A percentile compares a stretch with the other conserved stretches of the same genome.
These are phyloP conservation scores for Chrysanthemum makinoi DNA, from an alignment of 129 eudicot genomes.

Conservation along the genomic window DNA sequence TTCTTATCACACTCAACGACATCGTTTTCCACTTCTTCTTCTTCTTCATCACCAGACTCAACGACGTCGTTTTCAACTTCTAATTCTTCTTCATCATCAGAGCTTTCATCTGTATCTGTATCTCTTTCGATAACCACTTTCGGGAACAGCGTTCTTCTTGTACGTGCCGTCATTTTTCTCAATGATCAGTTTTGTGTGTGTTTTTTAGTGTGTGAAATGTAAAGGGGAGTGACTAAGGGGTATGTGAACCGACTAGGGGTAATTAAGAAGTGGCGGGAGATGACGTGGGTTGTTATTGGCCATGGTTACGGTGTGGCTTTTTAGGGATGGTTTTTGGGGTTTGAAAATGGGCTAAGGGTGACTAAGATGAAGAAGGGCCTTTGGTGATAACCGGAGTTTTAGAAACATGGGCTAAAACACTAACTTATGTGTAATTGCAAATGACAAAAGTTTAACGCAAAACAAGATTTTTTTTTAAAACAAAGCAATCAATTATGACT, in stretches of 20 bases:
- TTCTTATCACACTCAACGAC: conserved; percentile 25
- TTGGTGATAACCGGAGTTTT: no score
- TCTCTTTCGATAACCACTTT: conserved; percentile 69
- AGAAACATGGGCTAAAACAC: no score
- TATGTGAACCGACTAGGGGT: conserved; percentile 14
- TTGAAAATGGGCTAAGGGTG: not conserved
- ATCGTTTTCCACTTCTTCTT: conserved; percentile 28
- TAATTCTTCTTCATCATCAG: conserved; percentile 47
- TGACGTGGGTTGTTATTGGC: conserved; percentile 50
- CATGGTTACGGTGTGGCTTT: conserved; percentile 18
- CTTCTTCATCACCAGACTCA: conserved; percentile 25
- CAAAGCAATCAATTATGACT: no score
- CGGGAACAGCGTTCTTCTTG: conserved; percentile 57
- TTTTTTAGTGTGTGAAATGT: not conserved
- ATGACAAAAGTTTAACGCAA: no score
- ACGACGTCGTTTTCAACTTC: conserved; percentile 48
- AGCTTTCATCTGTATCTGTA: conserved; percentile 63
- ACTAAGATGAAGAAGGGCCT: no score
- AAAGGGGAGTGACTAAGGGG: not conserved
- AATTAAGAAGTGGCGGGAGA: conserved; percentile 56
- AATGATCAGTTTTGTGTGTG: conserved; percentile 1
- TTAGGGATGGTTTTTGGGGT: not conserved
- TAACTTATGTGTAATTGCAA: no score
- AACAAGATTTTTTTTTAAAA: no score
- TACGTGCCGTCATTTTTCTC: conserved; percentile 47